Evolutionary conservation across 179 eudicot species (phyloP).

Genomic region (Camellia oleifera): DNA sequence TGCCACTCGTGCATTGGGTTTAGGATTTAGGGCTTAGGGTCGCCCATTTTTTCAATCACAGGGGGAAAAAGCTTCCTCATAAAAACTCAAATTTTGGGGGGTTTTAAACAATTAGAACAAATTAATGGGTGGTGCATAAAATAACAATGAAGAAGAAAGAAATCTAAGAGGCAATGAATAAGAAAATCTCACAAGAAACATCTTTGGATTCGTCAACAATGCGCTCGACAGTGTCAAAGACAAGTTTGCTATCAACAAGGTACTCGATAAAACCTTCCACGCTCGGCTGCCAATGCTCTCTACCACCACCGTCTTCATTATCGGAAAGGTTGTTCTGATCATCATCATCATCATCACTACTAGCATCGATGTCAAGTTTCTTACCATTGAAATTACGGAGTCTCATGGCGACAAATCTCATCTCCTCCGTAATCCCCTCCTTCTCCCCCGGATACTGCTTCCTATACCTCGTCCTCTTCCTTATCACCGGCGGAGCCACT

Average conservation of each 20-base stretch:
- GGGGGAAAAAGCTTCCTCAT: neutral
- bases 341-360: neutral
- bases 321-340: conserved; percentile 4
- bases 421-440: conserved; percentile 78
- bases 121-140: neutral
- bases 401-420: conserved; percentile 93
- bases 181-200: conserved; percentile 68
- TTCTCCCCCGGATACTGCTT: conserved; percentile 77
- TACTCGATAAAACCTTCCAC: conserved; percentile 70
- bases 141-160: neutral
- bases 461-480: conserved; percentile 59
- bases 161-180: neutral
- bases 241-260: conserved; percentile 72
- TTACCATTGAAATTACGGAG: conserved; percentile 39
- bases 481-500: conserved; percentile 39
- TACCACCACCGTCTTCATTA: conserved; percentile 5
- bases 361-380: neutral
- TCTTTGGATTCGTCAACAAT: conserved; percentile 75
- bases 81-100: neutral
- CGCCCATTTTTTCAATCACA: neutral
- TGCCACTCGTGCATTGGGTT: no score
- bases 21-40: no score
- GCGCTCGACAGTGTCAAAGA: conserved; percentile 66
- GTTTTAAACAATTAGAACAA: neutral
- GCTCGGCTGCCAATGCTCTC: conserved; percentile 60